Conservation (phyloP, 768 basidiomycete species). For the Mycena metata region DNA sequence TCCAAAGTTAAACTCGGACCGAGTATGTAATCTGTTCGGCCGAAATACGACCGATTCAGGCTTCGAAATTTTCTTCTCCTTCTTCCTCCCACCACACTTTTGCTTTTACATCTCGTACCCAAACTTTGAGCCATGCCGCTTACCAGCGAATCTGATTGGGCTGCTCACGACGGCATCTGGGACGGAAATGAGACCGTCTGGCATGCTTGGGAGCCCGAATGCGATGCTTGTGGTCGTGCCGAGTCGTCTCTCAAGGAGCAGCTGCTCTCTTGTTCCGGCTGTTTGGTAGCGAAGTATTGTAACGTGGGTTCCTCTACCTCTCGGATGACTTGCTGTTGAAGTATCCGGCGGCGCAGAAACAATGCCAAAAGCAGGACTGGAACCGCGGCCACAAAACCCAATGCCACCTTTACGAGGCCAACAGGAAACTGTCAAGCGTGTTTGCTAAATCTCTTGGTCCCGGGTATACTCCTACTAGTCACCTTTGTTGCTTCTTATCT, state of each 20-base stretch:
- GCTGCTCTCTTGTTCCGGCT: slow-evolving; percentile 10
- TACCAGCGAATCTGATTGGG: not conserved
- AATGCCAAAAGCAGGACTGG: slow-evolving; percentile 16
- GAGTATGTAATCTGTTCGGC: too few species aligned
- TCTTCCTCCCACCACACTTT: too few species aligned
- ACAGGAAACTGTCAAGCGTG: slow-evolving; percentile 17
- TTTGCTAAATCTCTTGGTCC: slow-evolving; percentile 23
- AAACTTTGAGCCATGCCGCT: too few species aligned
- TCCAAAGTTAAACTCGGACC: too few species aligned
- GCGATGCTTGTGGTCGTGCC: slow-evolving; percentile 20
- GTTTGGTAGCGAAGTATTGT: slow-evolving; percentile 17
- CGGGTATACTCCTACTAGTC: not conserved
- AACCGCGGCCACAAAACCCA: not conserved
- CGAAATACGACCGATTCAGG: too few species aligned
- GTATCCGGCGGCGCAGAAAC: not conserved
- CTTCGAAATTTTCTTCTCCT: too few species aligned
- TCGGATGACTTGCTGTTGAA: not conserved
- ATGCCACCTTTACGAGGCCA: slow-evolving; percentile 28
- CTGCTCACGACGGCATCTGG: slow-evolving; percentile 10
- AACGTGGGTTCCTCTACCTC: not conserved
- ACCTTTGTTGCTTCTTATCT: too few species aligned
- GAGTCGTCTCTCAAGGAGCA: slow-evolving; percentile 4
- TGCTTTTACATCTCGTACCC: too few species aligned
- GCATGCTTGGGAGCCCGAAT: slow-evolving; percentile 24
- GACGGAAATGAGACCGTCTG: slow-evolving; percentile 19